phyloP scores from a whole-genome alignment of 176 grass and related monocot species.

The Cenchrus americanus region DNA sequence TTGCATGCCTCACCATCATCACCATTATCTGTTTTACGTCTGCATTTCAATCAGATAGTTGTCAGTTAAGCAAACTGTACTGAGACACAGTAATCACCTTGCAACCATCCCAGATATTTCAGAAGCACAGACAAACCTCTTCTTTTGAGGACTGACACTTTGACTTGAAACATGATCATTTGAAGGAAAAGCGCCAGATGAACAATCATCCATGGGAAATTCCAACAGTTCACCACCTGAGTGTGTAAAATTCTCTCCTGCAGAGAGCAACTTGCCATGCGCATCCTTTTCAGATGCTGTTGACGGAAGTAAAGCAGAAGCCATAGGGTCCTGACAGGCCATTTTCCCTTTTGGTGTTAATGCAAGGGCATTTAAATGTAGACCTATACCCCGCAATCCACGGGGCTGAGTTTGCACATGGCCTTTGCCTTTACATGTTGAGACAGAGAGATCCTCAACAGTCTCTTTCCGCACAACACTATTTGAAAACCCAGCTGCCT shows the following conservation, averaged over 20 bases:
- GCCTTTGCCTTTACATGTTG: constrained; percentile 62
- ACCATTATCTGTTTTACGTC: constrained; percentile 76
- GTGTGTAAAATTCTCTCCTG: constrained; percentile 54
- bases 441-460: constrained; percentile 34
- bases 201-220: constrained; percentile 54
- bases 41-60: constrained; percentile 44
- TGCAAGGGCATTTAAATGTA: constrained; percentile 91
- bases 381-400: constrained; percentile 77
- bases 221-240: constrained; percentile 43
- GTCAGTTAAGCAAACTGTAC: constrained; percentile 18
- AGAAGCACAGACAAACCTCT: constrained; percentile 56
- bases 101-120: background rate
- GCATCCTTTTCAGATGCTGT: constrained; percentile 52
- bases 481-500: constrained; percentile 60
- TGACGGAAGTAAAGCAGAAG: constrained; percentile 53
- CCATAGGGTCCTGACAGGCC: constrained; percentile 40
- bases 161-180: constrained; percentile 61
- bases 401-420: constrained; percentile 46
- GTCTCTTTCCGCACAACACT: constrained; percentile 40
- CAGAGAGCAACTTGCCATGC: constrained; percentile 46
- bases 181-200: constrained; percentile 53
- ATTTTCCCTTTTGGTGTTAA: constrained; percentile 70
- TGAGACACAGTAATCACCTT: constrained; percentile 6
- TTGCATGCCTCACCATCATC: constrained; percentile 90
- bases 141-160: constrained; percentile 88